Base-by-base conservation (phyloP, 2,329 filamentous ascomycete species). In the Fusarium fujikuroi region DNA sequence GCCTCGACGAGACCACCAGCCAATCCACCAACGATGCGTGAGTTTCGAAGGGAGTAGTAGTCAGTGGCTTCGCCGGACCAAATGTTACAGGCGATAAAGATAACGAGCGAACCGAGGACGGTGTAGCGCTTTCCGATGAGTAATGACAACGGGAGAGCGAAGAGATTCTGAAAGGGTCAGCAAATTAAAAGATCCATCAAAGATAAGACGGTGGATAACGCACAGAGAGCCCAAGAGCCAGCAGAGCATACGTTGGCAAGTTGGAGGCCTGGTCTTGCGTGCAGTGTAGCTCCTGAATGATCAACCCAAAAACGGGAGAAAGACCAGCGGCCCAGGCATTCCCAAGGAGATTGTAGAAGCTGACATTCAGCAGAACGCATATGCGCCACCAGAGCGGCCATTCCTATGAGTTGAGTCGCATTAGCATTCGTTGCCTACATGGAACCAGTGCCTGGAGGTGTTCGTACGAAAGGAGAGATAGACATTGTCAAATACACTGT, bases 311-410 rank as follows among this genome's bases (percentile, higher is more conserved):
- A 7, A 58, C 28, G 5, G 63, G 49, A 11, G 63, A 66, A 32
- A 66, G 60, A 7, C 63, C 63, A 37, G 63, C 36, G n/a, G 36
- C 42, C 60, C 63, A 65, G 12, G 63, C 60, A 32, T 66, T 66
- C 4, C 63, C 63, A 2, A 66, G 30, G 1, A 65, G 42, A 4
- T 65, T 65, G 36, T 66, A 66, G 3, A 66, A 37, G 36, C 63
- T 65, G 30, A 65, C 43, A 7, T 66, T 66, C 11, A 66, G 18
- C 5, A 65, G 42, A 3, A 66, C 36, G 2, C 16, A 42, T n/a
- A 66, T 37, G 4, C 63, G 63, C 49, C 63, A 66, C 63, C 63
- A 66, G 4, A 65, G 36, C 12, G 63, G 63, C 63, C 60, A 66
- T n/a, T 65, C 10, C 59, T 65, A 39, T 18, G 0, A n/a, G 6